Evolutionary conservation across 768 basidiomycete genomes (phyloP).

Genomic region (Rossbeevera mucosa): DNA sequence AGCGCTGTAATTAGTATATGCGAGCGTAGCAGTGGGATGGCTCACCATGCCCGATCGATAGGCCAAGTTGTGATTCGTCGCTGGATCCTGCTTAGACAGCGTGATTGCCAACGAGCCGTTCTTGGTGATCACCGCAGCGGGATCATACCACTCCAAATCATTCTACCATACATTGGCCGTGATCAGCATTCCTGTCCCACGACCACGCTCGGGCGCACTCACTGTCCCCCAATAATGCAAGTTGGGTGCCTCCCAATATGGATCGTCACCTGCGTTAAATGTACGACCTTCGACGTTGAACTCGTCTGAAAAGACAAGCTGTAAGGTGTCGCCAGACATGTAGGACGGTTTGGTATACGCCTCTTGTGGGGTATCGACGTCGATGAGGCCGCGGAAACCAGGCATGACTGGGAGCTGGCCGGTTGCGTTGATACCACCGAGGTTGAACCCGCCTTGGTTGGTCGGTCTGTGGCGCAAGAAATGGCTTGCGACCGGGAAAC

Average conservation of each 20-base stretch:
- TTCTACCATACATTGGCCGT: constrained; percentile 9
- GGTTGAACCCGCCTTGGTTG: constrained; percentile 57
- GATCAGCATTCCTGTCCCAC: constrained; percentile 2
- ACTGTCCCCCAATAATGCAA: constrained; percentile 68
- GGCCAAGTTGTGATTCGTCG: constrained; percentile 43
- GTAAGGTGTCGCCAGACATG: constrained; percentile 31
- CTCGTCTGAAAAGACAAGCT: constrained; percentile 78
- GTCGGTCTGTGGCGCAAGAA: constrained; percentile 37
- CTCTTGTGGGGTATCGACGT: constrained; percentile 48
- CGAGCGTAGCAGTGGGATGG: not conserved
- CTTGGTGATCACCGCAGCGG: constrained; percentile 45
- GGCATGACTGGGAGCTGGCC: constrained; percentile 54
- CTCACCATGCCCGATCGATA: constrained; percentile 41
- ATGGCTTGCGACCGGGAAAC: constrained; percentile 48
- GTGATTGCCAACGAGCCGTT: constrained; percentile 50
- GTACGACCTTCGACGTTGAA: constrained; percentile 69
- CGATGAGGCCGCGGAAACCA: constrained; percentile 48
- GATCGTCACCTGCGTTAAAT: constrained; percentile 68
- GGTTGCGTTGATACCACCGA: constrained; percentile 70
- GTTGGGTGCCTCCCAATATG: constrained; percentile 52
- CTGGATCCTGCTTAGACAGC: constrained; percentile 39
- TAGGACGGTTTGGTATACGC: constrained; percentile 39
- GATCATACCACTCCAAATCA: constrained; percentile 60
- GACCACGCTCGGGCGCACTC: constrained; percentile 7
- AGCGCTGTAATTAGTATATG: constrained; percentile 13